Percentiles rank a stretch among this genome's conserved stretches.
Conservation (phyloP, 1,284 basidiomycete species). For the Ceratobasidium sp. region DNA sequence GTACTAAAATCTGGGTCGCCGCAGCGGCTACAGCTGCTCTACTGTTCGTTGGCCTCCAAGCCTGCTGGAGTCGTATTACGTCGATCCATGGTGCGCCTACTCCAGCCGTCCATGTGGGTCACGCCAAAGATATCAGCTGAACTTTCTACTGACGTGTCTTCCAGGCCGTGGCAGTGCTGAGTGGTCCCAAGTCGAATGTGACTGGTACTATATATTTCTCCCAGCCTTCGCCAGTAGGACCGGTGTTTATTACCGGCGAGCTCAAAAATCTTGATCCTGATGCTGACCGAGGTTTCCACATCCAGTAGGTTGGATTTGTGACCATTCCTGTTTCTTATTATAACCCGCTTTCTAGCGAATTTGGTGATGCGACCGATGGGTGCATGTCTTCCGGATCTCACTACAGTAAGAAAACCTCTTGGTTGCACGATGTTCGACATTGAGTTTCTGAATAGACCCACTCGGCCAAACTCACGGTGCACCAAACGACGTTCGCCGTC, state of each 20-base stretch:
- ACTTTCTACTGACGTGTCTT: not conserved
- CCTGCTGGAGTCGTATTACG: slow-evolving; percentile 16
- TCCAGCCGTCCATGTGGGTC: slow-evolving; percentile 2
- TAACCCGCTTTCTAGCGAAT: slow-evolving; percentile 59
- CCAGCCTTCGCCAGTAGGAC: slow-evolving; percentile 63
- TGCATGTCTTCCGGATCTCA: slow-evolving; percentile 78
- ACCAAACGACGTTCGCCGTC: slow-evolving; percentile 66
- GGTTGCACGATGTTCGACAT: no score
- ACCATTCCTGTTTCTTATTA: not conserved
- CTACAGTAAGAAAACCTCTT: slow-evolving; percentile 59
- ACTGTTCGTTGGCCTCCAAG: slow-evolving; percentile 34
- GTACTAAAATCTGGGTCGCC: slow-evolving; percentile 12
- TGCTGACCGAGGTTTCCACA: slow-evolving; percentile 76
- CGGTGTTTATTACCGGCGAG: slow-evolving; percentile 71
- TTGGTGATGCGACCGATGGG: slow-evolving; percentile 72
- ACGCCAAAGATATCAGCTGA: not conserved
- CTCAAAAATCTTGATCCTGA: slow-evolving; percentile 69
- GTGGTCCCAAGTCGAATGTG: slow-evolving; percentile 65
- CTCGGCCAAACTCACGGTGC: slow-evolving; percentile 72
- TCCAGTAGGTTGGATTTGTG: slow-evolving; percentile 66
- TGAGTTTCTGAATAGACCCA: slow-evolving; percentile 58
- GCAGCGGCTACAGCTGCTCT: slow-evolving; percentile 1
- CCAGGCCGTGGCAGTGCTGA: slow-evolving; percentile 74
- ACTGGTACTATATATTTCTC: slow-evolving; percentile 73
- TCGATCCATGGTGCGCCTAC: not conserved